phyloP scores from a whole-genome alignment of 2,329 filamentous ascomycete species.

The Lasiodiplodia gonubiensis region DNA sequence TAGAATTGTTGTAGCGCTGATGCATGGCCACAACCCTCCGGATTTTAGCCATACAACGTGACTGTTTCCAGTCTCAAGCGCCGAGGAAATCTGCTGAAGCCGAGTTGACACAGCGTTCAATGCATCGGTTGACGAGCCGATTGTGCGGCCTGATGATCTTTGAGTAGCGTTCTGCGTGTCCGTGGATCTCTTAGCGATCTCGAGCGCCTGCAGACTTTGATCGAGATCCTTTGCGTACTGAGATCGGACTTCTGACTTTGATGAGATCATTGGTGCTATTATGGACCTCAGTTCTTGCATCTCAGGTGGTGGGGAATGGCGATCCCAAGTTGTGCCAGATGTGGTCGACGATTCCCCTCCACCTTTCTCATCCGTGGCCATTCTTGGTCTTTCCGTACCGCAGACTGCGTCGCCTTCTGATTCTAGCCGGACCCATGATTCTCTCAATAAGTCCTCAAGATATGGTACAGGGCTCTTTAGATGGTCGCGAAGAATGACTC shows the following conservation, averaged over 20 bases:
- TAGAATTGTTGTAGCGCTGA: constrained; percentile 44
- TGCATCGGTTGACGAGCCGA: not conserved
- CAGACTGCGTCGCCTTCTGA: not conserved
- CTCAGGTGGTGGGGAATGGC: too few species aligned
- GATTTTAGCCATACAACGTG: constrained; percentile 35
- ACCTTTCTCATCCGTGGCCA: not conserved
- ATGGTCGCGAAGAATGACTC: not conserved
- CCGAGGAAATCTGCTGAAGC: not conserved
- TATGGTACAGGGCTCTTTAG: not conserved
- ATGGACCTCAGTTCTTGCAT: not conserved
- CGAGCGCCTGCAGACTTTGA: constrained; percentile 2
- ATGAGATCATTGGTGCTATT: not conserved
- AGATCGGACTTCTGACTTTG: not conserved
- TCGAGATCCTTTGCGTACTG: constrained; percentile 16
- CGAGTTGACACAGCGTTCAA: not conserved
- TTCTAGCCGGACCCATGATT: not conserved
- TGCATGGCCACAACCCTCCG: constrained; percentile 23
- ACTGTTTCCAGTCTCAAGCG: constrained; percentile 10
- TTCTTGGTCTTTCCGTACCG: not conserved
- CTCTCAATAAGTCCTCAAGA: not conserved
- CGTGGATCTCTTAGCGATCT: not conserved
- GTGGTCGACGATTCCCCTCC: not conserved
- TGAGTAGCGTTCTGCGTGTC: not conserved
- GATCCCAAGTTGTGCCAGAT: too few species aligned
- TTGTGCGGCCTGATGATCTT: not conserved